phyloP scores from a whole-genome alignment of 179 eudicot genomes.

The Nepenthes alata region DNA sequence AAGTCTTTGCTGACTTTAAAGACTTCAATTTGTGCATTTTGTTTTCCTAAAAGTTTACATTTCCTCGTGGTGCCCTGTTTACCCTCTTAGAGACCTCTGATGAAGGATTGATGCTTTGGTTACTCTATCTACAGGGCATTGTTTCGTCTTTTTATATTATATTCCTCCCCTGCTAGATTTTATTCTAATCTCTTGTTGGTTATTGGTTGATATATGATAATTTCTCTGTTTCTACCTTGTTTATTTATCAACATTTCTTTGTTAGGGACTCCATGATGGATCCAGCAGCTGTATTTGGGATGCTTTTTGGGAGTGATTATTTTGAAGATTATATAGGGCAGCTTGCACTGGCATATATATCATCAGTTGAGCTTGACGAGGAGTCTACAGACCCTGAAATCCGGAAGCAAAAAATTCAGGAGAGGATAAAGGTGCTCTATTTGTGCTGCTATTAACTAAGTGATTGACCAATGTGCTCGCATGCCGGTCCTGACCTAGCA shows the following conservation, averaged over 20 bases:
- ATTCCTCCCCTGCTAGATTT: too few relatives aligned
- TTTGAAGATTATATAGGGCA: constrained; percentile 91
- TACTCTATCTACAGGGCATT: neutral
- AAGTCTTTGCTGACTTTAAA: constrained; percentile 19
- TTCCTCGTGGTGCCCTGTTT: neutral
- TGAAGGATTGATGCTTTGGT: neutral
- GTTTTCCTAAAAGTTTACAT: neutral
- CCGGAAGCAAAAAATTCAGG: constrained; percentile 51
- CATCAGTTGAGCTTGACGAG: constrained; percentile 54
- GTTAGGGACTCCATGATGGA: constrained; percentile 78
- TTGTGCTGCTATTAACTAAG: neutral
- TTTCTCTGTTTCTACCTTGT: constrained; percentile 1
- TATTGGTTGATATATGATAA: too few relatives aligned
- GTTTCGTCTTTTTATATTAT: too few relatives aligned
- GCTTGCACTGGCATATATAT: constrained; percentile 65
- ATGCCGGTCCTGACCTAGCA: neutral
- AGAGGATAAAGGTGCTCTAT: constrained; percentile 54
- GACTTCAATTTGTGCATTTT: neutral
- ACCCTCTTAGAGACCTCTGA: too few relatives aligned
- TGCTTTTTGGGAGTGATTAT: constrained; percentile 81
- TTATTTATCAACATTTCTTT: constrained; percentile 11
- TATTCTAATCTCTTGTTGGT: too few relatives aligned
- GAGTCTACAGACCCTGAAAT: constrained; percentile 45
- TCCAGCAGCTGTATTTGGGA: constrained; percentile 88
- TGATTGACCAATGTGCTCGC: neutral